Conservation (phyloP, 2,329 filamentous ascomycete genomes). For the Hypoxylon sp. region DNA sequence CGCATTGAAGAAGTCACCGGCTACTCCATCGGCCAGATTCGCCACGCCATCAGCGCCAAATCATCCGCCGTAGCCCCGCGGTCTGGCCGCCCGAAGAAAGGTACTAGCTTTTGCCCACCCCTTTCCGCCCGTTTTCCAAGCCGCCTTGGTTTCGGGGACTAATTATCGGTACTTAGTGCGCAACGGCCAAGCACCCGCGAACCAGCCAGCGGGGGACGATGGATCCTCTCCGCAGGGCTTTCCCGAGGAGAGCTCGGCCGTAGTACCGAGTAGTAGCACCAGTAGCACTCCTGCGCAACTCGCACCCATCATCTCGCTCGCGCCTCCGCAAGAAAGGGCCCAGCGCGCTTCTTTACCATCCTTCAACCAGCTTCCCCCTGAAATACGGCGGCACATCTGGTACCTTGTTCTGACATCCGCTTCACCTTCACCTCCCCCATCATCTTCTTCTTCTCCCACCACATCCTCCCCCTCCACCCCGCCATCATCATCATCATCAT, state of each 20-base stretch:
- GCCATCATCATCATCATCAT: not conserved
- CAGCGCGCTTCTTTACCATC: not conserved
- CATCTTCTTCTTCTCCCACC: not conserved
- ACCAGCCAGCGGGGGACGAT: not conserved
- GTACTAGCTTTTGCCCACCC: too few relatives aligned
- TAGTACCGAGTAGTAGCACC: not conserved
- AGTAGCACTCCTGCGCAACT: not conserved
- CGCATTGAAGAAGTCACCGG: conserved; percentile 52
- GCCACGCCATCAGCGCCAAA: conserved; percentile 49
- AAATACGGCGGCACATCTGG: conserved; percentile 46
- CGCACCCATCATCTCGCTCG: not conserved
- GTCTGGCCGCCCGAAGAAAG: conserved; percentile 49
- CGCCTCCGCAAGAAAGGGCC: not conserved
- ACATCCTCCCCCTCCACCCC: not conserved
- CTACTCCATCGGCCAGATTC: conserved; percentile 52
- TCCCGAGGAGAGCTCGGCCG: not conserved
- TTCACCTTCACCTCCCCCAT: not conserved
- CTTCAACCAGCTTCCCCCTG: conserved; percentile 38
- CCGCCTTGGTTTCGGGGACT: not conserved
- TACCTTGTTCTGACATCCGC: conserved; percentile 33
- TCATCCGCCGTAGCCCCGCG: conserved; percentile 45
- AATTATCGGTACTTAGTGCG: conserved; percentile 7
- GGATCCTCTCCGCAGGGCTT: conserved; percentile 12
- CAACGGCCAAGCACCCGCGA: conserved; percentile 10
- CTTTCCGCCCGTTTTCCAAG: not conserved